phyloP scores from a whole-genome alignment of 768 basidiomycete genomes.

The Ramaria sp. region DNA sequence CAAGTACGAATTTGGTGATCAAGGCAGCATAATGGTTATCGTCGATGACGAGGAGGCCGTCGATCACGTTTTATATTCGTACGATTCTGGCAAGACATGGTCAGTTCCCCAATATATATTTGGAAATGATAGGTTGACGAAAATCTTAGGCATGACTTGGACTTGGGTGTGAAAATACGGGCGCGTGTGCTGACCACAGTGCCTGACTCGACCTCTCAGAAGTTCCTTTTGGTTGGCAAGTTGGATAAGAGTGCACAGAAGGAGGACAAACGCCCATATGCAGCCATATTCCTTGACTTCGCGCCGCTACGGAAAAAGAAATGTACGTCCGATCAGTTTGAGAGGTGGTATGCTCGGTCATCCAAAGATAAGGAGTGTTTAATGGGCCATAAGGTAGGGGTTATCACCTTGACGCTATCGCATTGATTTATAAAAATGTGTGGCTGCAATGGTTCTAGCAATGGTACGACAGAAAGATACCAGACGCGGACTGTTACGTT shows the following conservation, averaged over 20 bases:
- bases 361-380: constrained; percentile 61
- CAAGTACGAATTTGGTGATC: constrained; percentile 95
- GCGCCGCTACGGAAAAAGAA: constrained; percentile 51
- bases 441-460: constrained; percentile 41
- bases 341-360: constrained; percentile 77
- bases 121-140: neutral
- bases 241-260: constrained; percentile 49
- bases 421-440: neutral
- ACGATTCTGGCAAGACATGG: constrained; percentile 79
- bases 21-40: constrained; percentile 64
- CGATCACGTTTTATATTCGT: constrained; percentile 62
- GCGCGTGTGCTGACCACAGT: constrained; percentile 77
- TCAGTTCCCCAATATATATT: constrained; percentile 25
- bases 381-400: constrained; percentile 83
- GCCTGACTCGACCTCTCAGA: constrained; percentile 93
- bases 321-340: constrained; percentile 65
- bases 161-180: constrained; percentile 59
- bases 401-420: neutral
- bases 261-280: constrained; percentile 47
- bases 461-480: constrained; percentile 85
- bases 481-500: constrained; percentile 78
- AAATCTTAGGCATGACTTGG: constrained; percentile 48
- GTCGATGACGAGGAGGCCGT: constrained; percentile 79
- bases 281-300: constrained; percentile 78
- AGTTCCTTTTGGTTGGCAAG: constrained; percentile 83